Conservation (phyloP, 495 filamentous ascomycete genomes). For the Penicillium argentinense region DNA sequence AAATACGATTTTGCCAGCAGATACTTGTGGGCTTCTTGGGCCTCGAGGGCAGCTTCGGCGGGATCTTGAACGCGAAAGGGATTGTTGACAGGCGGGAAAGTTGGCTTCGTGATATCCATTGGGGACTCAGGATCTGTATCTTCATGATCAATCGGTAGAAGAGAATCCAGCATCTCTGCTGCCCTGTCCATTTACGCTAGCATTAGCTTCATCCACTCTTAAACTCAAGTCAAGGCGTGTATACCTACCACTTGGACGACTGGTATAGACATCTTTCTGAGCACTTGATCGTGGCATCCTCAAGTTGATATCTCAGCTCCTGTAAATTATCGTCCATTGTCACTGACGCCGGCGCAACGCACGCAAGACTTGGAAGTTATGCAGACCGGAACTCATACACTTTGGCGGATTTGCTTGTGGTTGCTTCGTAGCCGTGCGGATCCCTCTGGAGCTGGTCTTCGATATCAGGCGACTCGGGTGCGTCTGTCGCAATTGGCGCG, state of each 20-base stretch:
- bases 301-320: conserved; percentile 63
- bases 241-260: conserved; percentile 98
- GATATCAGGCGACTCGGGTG: too few species aligned
- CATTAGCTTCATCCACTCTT: conserved; percentile 1
- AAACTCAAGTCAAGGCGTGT: too few species aligned
- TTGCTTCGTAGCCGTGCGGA: too few species aligned
- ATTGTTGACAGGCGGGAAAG: conserved; percentile 38
- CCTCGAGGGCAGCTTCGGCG: conserved; percentile 73
- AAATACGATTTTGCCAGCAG: conserved; percentile 94
- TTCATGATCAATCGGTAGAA: conserved; percentile 51
- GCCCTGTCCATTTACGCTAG: conserved; percentile 60
- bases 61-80: conserved; percentile 54
- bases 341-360: background rate
- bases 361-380: background rate
- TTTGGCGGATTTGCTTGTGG: too few species aligned
- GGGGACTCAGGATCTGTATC: conserved; percentile 60
- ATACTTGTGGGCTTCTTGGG: conserved; percentile 76
- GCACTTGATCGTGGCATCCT: conserved; percentile 83
- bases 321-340: conserved; percentile 44
- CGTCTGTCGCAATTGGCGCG: background rate
- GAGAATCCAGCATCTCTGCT: conserved; percentile 86
- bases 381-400: background rate
- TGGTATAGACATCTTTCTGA: conserved; percentile 95
- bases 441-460: too few species aligned
- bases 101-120: conserved; percentile 49